Conservation (phyloP, 2,329 filamentous ascomycete genomes). For the Zalaria obscura region DNA sequence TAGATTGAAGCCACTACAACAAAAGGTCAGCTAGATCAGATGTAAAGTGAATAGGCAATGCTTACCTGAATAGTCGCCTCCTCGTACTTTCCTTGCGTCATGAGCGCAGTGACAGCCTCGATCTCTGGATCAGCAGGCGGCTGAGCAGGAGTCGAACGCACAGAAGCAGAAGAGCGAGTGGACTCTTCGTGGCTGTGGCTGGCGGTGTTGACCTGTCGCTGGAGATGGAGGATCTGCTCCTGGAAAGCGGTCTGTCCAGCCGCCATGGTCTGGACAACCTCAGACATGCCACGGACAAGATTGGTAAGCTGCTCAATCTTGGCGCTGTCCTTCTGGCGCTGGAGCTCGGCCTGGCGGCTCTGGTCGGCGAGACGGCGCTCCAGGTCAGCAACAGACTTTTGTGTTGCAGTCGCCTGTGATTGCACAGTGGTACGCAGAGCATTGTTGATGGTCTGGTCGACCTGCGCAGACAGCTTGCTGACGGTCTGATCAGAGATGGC, state of each 20-base stretch:
- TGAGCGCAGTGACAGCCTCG: slow-evolving; percentile 45
- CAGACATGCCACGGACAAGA: slow-evolving; percentile 51
- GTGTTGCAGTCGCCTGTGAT: slow-evolving; percentile 50
- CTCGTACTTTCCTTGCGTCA: slow-evolving; percentile 41
- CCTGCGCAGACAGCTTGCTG: slow-evolving; percentile 47
- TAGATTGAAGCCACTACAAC: slow-evolving; percentile 45
- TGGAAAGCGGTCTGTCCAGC: slow-evolving; percentile 55
- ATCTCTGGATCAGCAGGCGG: slow-evolving; percentile 44
- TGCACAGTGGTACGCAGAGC: slow-evolving; percentile 21
- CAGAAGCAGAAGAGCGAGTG: slow-evolving; percentile 2
- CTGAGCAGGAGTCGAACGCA: slow-evolving; percentile 14
- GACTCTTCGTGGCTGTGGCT: slow-evolving; percentile 5
- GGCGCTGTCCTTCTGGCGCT: slow-evolving; percentile 38
- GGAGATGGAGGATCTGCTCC: slow-evolving; percentile 32
- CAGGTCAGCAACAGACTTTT: slow-evolving; percentile 53
- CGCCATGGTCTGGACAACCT: slow-evolving; percentile 57
- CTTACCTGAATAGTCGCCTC: slow-evolving; percentile 29
- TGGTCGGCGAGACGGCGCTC: slow-evolving; percentile 44
- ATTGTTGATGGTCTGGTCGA: slow-evolving; percentile 58
- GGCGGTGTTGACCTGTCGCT: slow-evolving; percentile 27
- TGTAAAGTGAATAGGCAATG: background rate
- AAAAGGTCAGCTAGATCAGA: slow-evolving; percentile 4
- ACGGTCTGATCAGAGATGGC: slow-evolving; percentile 59
- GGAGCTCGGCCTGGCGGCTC: slow-evolving; percentile 35
- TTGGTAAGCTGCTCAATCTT: slow-evolving; percentile 63